A percentile compares a stretch with the other conserved stretches of the same genome.
These are phyloP conservation scores for Dactylonectria estremocensis DNA, from an alignment of 2,329 filamentous ascomycete species.

Conservation along the genomic window DNA sequence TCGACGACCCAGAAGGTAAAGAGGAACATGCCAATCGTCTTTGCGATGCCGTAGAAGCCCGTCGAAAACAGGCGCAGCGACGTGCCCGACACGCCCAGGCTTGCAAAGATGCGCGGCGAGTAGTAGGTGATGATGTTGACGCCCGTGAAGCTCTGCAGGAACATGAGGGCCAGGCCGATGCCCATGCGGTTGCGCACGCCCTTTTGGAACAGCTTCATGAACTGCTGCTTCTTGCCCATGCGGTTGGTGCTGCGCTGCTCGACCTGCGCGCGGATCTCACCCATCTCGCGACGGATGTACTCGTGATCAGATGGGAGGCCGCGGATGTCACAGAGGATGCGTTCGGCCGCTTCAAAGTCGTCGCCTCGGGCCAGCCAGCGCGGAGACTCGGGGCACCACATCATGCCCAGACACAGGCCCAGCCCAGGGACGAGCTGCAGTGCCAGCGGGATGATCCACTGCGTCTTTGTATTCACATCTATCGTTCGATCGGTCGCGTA, in stretches of 20 bases:
- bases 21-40: constrained; percentile 55
- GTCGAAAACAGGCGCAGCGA: constrained; percentile 55
- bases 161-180: constrained; percentile 68
- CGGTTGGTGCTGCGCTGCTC: constrained; percentile 59
- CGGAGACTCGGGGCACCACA: constrained; percentile 72
- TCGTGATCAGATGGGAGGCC: constrained; percentile 54
- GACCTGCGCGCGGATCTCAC: constrained; percentile 72
- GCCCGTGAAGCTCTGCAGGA: constrained; percentile 56
- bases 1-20: constrained; percentile 64
- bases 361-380: constrained; percentile 73
- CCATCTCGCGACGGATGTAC: constrained; percentile 64
- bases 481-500: constrained; percentile 49
- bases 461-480: constrained; percentile 49
- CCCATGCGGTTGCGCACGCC: constrained; percentile 54
- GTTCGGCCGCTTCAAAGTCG: constrained; percentile 64
- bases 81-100: constrained; percentile 54
- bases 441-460: constrained; percentile 70
- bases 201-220: constrained; percentile 55
- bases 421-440: constrained; percentile 71
- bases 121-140: constrained; percentile 76
- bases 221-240: constrained; percentile 47
- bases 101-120: constrained; percentile 55
- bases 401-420: constrained; percentile 68
- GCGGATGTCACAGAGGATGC: constrained; percentile 53
- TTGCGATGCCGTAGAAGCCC: constrained; percentile 59